Conservation (phyloP, 2,329 filamentous ascomycete genomes). For the Pestalotiopsis sp. region DNA sequence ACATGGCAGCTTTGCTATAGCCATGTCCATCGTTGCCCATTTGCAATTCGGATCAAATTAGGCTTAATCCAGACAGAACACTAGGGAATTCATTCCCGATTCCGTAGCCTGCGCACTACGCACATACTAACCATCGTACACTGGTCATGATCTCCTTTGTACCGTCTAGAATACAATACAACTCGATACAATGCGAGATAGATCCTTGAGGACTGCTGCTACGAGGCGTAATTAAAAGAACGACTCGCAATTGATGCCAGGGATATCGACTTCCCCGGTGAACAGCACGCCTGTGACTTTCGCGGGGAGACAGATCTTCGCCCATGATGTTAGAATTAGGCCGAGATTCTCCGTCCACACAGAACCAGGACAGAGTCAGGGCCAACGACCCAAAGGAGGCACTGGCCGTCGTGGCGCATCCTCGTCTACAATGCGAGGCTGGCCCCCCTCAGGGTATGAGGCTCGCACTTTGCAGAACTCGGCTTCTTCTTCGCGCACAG, state of each 20-base stretch:
- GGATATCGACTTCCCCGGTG: not conserved
- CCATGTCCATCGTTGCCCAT: not conserved
- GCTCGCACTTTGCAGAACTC: not conserved
- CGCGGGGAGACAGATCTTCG: not conserved
- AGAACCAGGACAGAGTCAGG: slow-evolving; percentile 5
- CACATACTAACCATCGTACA: not conserved
- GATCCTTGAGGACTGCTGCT: not conserved
- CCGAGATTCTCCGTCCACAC: slow-evolving; percentile 12
- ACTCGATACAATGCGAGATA: not conserved
- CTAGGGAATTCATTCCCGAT: not conserved
- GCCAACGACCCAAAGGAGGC: not conserved
- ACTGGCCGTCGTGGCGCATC: not conserved
- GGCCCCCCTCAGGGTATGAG: not conserved
- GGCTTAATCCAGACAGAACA: not conserved
- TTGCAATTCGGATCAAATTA: not conserved
- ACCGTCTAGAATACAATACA: not conserved
- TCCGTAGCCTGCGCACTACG: not conserved
- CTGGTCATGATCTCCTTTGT: not conserved
- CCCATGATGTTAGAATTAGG: not conserved
- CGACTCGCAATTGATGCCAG: not conserved
- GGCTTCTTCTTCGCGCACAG: not conserved
- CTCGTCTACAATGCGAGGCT: not conserved
- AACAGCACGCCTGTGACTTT: not conserved
- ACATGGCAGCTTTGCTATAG: not conserved
- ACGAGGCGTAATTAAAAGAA: not conserved